Conservation (phyloP, 2,329 filamentous ascomycete species). For the Alternaria incomplexa region DNA sequence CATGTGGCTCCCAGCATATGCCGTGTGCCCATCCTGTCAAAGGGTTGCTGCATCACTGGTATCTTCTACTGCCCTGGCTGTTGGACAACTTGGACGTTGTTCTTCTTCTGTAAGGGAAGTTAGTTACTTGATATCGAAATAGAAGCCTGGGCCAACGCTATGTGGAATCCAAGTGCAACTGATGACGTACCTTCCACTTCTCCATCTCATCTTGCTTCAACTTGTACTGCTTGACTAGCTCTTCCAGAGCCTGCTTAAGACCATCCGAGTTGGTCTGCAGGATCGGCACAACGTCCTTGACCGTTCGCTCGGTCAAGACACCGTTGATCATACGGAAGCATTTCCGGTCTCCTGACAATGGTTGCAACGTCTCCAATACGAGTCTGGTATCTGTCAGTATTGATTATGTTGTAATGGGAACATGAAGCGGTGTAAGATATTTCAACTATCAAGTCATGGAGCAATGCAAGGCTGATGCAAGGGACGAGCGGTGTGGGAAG, state of each 20-base stretch:
- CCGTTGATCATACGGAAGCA: conserved; percentile 99
- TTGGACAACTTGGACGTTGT: conserved; percentile 86
- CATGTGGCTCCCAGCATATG: conserved; percentile 21
- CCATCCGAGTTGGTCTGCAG: conserved; percentile 94
- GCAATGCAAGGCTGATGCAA: conserved; percentile 15
- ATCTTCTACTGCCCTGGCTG: conserved; percentile 56
- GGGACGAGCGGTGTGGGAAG: conserved; percentile 27
- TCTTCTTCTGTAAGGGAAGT: conserved; percentile 72
- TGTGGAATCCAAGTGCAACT: background rate
- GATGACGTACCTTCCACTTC: conserved; percentile 85
- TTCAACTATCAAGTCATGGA: conserved; percentile 1
- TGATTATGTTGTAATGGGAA: background rate
- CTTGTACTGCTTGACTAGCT: conserved; percentile 96
- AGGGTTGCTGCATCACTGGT: conserved; percentile 16
- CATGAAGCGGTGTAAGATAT: conserved; percentile 26
- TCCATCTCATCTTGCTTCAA: conserved; percentile 93
- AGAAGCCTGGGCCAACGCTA: background rate
- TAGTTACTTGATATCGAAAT: conserved; percentile 6
- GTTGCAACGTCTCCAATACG: conserved; percentile 88
- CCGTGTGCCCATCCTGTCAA: conserved; percentile 20
- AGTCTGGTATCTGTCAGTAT: conserved; percentile 64
- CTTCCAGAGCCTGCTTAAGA: conserved; percentile 90
- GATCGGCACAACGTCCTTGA: conserved; percentile 88
- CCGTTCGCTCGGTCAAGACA: conserved; percentile 90
- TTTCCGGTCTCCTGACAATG: conserved; percentile 83